Evolutionary conservation across 768 basidiomycete genomes (phyloP).

Genomic region (Leccinum pellstonianum): DNA sequence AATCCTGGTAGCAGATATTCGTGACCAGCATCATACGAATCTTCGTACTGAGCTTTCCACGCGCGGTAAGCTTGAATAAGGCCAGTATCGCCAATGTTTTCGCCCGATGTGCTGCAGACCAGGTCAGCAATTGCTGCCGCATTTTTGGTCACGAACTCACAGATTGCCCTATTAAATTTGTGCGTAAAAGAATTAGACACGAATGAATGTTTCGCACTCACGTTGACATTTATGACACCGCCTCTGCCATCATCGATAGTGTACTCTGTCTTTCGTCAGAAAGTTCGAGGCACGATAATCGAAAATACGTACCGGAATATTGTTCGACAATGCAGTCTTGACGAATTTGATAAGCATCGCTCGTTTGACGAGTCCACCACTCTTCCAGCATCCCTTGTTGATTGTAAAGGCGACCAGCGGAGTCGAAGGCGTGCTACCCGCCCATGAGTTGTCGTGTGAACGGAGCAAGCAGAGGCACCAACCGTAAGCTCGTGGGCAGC

Average conservation of each 20-base stretch:
- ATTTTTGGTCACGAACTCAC: constrained; percentile 39
- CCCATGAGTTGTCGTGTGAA: background rate
- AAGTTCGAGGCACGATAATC: background rate
- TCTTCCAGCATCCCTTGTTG: constrained; percentile 82
- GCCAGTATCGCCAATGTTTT: constrained; percentile 87
- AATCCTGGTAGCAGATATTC: constrained; percentile 84
- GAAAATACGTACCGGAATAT: constrained; percentile 65
- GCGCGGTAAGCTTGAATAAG: constrained; percentile 86
- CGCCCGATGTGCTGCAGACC: constrained; percentile 72
- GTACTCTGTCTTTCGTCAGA: constrained; percentile 50
- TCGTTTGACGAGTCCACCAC: constrained; percentile 93
- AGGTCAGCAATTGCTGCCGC: background rate
- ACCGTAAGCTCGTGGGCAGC: constrained; percentile 92
- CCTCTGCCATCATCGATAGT: constrained; percentile 85
- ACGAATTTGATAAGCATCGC: constrained; percentile 74
- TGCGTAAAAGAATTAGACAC: background rate
- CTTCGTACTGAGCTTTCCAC: constrained; percentile 77
- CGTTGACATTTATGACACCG: constrained; percentile 81
- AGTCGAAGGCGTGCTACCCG: constrained; percentile 83
- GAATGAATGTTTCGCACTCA: constrained; percentile 33
- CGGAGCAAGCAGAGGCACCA: constrained; percentile 19
- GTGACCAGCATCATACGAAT: constrained; percentile 53
- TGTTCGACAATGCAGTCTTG: constrained; percentile 91
- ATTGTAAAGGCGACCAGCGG: constrained; percentile 87
- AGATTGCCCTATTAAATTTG: constrained; percentile 59